These are phyloP conservation scores for Fusarium subtropicale DNA, from an alignment of 2,329 filamentous ascomycete species.

Conservation along the genomic window DNA sequence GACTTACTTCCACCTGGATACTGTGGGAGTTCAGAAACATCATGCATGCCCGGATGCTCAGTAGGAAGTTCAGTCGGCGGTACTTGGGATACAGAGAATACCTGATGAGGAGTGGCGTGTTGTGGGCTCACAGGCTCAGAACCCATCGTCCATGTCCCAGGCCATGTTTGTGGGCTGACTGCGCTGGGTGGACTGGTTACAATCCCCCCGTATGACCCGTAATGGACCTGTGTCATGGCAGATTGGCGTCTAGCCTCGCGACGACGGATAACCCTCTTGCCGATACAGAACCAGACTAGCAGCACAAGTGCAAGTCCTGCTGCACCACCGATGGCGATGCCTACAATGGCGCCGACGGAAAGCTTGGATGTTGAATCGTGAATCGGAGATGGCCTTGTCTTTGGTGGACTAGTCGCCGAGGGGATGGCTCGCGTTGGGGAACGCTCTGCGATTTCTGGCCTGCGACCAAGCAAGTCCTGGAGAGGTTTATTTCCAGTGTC, in stretches of 20 bases:
- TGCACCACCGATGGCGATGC: not conserved
- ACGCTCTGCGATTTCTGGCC: not conserved
- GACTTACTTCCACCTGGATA: not conserved
- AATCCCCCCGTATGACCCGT: not conserved
- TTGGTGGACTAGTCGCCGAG: not conserved
- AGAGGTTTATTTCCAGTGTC: not conserved
- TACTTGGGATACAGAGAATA: not conserved
- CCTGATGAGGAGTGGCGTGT: not conserved
- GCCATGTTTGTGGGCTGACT: not conserved
- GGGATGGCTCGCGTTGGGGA: not conserved
- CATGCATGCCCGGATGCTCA: not conserved
- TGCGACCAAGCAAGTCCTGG: not conserved
- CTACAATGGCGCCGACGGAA: not conserved
- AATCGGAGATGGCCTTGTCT: not conserved
- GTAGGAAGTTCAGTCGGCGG: not conserved
- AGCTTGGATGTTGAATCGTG: not conserved
- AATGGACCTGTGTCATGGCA: not conserved
- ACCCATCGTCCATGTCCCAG: not conserved
- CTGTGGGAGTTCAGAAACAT: not conserved
- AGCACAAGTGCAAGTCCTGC: not conserved
- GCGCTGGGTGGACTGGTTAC: not conserved
- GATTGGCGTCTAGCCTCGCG: not conserved
- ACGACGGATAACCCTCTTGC: not conserved
- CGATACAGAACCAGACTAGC: not conserved
- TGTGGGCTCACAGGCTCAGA: constrained; percentile 2